Evolutionary conservation across 1,284 basidiomycete genomes (phyloP), one percentile per base, ranked within the genome.

Genomic region (Rhodotorula glutinis): DNA sequence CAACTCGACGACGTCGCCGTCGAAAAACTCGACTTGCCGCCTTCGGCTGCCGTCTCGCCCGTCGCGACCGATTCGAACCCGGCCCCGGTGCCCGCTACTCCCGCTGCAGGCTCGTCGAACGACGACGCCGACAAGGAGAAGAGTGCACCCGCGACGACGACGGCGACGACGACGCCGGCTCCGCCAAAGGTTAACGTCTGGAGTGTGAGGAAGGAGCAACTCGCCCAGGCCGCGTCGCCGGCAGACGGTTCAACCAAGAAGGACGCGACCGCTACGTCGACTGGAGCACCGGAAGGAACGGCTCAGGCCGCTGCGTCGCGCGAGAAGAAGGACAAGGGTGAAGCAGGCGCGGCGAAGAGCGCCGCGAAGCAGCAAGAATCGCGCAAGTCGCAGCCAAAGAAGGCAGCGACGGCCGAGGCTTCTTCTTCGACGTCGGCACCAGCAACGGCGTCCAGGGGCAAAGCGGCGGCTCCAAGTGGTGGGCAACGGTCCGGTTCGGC

Each of bases 151-250:
- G 25, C 40, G n/a, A 17, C 25, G 49, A 27, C 56, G 11, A 21
- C 23, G 25, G 43, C 53, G 41, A n/a, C 23, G 33, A 60, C 61
- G 53, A 66, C 62, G 53, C 23, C 46, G 4, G 63, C 65, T 13
- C 40, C 63, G 21, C 71, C 71, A 19, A 62, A 60, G 44, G 71
- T 72, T 46, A 72, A 72, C 63, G 68, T 70, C 2, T 72, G 71
- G 71, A 54, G 53, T 46, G 71, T 72, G 16, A 29, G 71, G 29
- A 72, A 67, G 53, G 67, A 70, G 23, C 71, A 72, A 56, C 56
- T 72, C 49, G 58, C 60, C 25, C 33, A 40, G 1, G 46, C 65
- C 4, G 54, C 63, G 27, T 8, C 57, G 9, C 10, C 47, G 17
- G 16, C 41, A 13, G 17, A 46, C 23, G 44, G 29, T 11, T 9